A percentile compares a stretch with the other conserved stretches of the same genome.
Evolutionary conservation across 306 rosid genomes (phyloP).

Genomic region (Trifolium fragiferum): DNA sequence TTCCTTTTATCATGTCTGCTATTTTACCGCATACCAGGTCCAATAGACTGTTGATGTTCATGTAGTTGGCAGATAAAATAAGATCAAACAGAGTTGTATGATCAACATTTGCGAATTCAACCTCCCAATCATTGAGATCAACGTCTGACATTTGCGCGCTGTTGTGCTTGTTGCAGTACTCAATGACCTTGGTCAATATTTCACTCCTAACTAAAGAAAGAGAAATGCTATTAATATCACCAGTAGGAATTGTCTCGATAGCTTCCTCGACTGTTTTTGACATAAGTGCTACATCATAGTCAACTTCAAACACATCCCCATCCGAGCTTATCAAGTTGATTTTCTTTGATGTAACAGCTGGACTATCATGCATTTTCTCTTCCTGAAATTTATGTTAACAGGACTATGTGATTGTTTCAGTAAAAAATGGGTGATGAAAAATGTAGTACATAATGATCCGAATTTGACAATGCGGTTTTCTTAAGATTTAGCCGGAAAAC

Average conservation of each 20-base stretch:
- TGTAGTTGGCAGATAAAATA: conserved; percentile 62
- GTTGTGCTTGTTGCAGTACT: conserved; percentile 64
- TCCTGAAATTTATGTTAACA: conserved; percentile 18
- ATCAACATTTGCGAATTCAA: conserved; percentile 58
- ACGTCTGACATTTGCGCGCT: conserved; percentile 38
- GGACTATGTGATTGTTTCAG: too few relatives aligned
- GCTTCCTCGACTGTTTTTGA: conserved; percentile 61
- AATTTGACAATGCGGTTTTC: too few relatives aligned
- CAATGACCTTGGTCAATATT: conserved; percentile 61
- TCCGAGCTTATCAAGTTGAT: conserved; percentile 61
- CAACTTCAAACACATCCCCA: conserved; percentile 63
- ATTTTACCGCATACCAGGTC: conserved; percentile 52
- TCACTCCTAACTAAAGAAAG: conserved; percentile 48
- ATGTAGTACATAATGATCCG: too few relatives aligned
- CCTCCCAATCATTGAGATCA: conserved; percentile 58
- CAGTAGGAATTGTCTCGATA: conserved; percentile 53
- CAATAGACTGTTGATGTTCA: conserved; percentile 59
- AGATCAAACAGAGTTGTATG: conserved; percentile 59
- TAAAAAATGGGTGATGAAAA: too few relatives aligned
- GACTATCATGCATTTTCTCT: conserved; percentile 28
- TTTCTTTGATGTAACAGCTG: conserved; percentile 48
- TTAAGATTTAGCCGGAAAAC: too few relatives aligned
- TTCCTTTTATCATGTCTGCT: conserved; percentile 61
- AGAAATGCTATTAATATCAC: conserved; percentile 51
- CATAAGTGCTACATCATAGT: conserved; percentile 59